Conservation (phyloP, 345 rosid genomes). For the Cochlearia excelsa region DNA sequence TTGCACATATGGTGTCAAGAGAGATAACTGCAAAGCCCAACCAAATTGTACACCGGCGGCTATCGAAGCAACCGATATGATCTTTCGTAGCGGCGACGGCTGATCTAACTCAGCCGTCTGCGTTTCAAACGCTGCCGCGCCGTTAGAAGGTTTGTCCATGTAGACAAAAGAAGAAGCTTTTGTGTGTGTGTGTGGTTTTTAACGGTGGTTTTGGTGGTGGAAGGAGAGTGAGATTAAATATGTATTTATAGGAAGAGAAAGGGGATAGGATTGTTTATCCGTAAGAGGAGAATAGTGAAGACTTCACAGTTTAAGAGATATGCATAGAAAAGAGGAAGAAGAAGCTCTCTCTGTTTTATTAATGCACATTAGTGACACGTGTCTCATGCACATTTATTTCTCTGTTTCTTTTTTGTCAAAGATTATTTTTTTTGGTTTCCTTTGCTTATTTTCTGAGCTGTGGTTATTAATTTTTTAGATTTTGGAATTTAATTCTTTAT, state of each 20-base stretch:
- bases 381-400: constrained; percentile 5
- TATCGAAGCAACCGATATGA: constrained; percentile 60
- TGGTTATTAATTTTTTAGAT: constrained; percentile 15
- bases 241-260: constrained; percentile 34
- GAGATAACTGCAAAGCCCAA: constrained; percentile 88
- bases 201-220: constrained; percentile 30
- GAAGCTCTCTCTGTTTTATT: constrained; percentile 8
- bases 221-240: constrained; percentile 17
- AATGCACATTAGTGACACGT: constrained; percentile 29
- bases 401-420: background rate
- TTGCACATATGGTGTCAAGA: constrained; percentile 84
- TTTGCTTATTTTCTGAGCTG: background rate
- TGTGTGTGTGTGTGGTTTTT: constrained; percentile 2
- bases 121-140: constrained; percentile 24
- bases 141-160: constrained; percentile 31
- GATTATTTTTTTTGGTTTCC: background rate
- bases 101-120: constrained; percentile 27
- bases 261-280: no score
- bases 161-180: background rate
- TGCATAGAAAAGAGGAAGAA: background rate
- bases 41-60: constrained; percentile 93
- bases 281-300: no score
- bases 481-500: constrained; percentile 20
- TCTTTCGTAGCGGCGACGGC: constrained; percentile 46
- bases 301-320: no score